Conservation (phyloP, 352 stramenopile species). For the Phytophthora kernoviae region DNA sequence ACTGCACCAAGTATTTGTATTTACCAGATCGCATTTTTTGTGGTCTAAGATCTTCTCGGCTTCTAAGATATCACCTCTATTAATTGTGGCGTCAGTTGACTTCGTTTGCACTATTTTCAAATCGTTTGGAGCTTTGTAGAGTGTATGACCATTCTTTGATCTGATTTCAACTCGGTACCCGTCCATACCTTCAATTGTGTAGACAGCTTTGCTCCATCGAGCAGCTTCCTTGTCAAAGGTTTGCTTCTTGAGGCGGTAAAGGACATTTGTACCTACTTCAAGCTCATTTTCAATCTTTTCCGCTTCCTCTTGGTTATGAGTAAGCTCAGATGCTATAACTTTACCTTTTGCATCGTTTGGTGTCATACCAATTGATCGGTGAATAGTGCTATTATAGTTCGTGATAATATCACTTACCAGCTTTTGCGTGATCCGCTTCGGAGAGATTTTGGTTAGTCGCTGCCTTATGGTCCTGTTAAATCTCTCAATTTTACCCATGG, state of each 20-base stretch:
- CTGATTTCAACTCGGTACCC: conserved; percentile 25
- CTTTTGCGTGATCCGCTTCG: conserved; percentile 26
- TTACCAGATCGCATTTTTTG: conserved; percentile 18
- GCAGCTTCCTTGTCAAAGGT: conserved; percentile 30
- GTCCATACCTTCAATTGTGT: conserved; percentile 29
- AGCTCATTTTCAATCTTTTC: conserved; percentile 17
- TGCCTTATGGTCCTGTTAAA: conserved; percentile 47
- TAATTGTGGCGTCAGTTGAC: conserved; percentile 14
- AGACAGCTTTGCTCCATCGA: conserved; percentile 20
- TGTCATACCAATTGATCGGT: conserved; percentile 28
- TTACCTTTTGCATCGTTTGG: conserved; percentile 36
- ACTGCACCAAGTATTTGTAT: conserved; percentile 35
- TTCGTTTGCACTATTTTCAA: conserved; percentile 22
- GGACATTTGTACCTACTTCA: conserved; percentile 12
- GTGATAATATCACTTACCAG: conserved; percentile 32
- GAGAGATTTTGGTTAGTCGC: conserved; percentile 28
- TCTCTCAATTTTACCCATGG: conserved; percentile 34
- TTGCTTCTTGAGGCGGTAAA: conserved; percentile 19
- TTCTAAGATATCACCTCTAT: conserved; percentile 21
- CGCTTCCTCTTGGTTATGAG: conserved; percentile 31
- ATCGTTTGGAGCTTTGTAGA: conserved; percentile 25
- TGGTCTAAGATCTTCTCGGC: conserved; percentile 25
- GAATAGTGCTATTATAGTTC: conserved; percentile 45
- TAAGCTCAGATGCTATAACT: conserved; percentile 21
- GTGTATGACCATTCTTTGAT: conserved; percentile 37